phyloP scores from a whole-genome alignment of 2,329 filamentous ascomycete species.

The Aspergillus eucalypticola region DNA sequence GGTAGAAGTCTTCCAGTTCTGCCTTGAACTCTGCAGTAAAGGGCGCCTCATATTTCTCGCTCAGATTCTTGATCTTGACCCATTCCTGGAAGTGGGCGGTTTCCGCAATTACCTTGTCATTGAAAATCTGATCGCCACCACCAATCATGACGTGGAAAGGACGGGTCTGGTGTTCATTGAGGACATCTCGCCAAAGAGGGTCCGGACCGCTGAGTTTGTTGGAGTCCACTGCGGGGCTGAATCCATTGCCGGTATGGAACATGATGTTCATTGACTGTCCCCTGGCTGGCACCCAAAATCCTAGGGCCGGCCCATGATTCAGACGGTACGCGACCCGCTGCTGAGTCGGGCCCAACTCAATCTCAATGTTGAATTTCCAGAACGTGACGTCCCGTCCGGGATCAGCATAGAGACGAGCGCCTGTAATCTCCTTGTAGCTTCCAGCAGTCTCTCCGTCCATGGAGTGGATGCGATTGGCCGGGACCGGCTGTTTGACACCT shows the following conservation, averaged over 20 bases:
- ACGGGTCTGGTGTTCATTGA: constrained; percentile 85
- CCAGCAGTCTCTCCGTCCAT: constrained; percentile 76
- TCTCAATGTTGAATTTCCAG: constrained; percentile 94
- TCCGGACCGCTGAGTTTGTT: constrained; percentile 87
- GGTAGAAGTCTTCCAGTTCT: constrained; percentile 84
- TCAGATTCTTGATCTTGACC: constrained; percentile 75
- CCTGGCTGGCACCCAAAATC: constrained; percentile 89
- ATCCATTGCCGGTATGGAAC: constrained; percentile 98
- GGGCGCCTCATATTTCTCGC: constrained; percentile 74
- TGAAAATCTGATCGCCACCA: constrained; percentile 96
- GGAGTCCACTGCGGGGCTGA: constrained; percentile 75
- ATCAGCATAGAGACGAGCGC: constrained; percentile 79
- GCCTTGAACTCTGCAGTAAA: constrained; percentile 82
- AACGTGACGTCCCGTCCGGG: constrained; percentile 86
- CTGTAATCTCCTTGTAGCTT: constrained; percentile 80
- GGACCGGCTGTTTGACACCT: constrained; percentile 43
- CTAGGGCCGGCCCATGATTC: constrained; percentile 82
- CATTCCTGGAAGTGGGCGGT: constrained; percentile 78
- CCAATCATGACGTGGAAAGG: constrained; percentile 99
- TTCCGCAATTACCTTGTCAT: constrained; percentile 77
- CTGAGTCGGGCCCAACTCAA: constrained; percentile 77
- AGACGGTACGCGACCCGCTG: constrained; percentile 92
- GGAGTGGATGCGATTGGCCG: constrained; percentile 48
- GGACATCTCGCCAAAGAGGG: constrained; percentile 92
- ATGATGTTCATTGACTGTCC: constrained; percentile 95